Conservation (phyloP, 2,329 filamentous ascomycete species). For the Hypocrella siamensis region DNA sequence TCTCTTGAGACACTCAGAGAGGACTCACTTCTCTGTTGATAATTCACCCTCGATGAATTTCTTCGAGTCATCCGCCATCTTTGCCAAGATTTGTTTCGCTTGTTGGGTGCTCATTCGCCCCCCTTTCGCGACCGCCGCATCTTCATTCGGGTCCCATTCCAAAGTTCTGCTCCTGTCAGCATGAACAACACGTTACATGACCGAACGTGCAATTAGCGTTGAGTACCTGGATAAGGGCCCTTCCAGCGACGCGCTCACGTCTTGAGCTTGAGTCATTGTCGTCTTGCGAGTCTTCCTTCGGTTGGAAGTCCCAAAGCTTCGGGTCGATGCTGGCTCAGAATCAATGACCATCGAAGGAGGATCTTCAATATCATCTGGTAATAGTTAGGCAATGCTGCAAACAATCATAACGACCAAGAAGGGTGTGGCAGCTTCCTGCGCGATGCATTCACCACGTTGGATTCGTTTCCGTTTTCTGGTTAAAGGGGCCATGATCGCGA, state of each 20-base stretch:
- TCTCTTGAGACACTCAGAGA: background rate
- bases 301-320: background rate
- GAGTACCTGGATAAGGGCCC: background rate
- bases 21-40: constrained; percentile 1
- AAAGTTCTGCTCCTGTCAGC: too few relatives aligned
- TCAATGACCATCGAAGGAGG: background rate
- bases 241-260: background rate
- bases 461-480: constrained; percentile 12
- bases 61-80: constrained; percentile 1
- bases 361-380: constrained; percentile 2
- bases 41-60: constrained; percentile 1
- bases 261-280: background rate
- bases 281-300: background rate
- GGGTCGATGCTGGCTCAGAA: background rate
- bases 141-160: too few relatives aligned
- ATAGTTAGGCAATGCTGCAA: background rate
- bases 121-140: background rate
- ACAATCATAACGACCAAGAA: background rate
- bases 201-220: too few relatives aligned
- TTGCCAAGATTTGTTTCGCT: constrained; percentile 2
- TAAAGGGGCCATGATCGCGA: constrained; percentile 10
- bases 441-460: constrained; percentile 7
- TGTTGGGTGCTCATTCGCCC: constrained; percentile 1
- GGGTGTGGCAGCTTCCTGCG: too few relatives aligned
- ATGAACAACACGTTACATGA: too few relatives aligned